Percentiles rank a stretch among this genome's conserved stretches.
Conservation (phyloP, 108 stramenopile species). For the Cylindrotheca fusiformis region DNA sequence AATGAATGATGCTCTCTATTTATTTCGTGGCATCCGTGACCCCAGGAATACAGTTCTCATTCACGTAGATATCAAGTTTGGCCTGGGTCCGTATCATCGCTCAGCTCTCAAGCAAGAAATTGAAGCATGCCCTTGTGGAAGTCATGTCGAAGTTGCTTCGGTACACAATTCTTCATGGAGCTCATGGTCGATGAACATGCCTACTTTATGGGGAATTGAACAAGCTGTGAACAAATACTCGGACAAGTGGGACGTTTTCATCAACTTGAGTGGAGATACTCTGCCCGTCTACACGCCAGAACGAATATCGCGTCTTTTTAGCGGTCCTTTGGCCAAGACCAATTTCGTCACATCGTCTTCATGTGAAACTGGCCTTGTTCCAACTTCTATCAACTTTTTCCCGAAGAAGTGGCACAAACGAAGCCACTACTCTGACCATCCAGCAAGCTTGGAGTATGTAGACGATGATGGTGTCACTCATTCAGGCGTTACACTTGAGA, state of each 20-base stretch:
- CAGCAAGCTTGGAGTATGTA: constrained; percentile 39
- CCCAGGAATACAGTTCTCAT: constrained; percentile 64
- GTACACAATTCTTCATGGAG: constrained; percentile 61
- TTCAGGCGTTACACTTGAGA: constrained; percentile 28
- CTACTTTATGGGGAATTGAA: constrained; percentile 82
- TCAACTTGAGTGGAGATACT: constrained; percentile 83
- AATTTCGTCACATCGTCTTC: constrained; percentile 83
- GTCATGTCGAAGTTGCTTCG: constrained; percentile 35
- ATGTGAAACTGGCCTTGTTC: constrained; percentile 78
- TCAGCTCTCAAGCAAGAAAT: constrained; percentile 53
- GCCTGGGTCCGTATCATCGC: constrained; percentile 33
- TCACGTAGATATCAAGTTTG: constrained; percentile 76
- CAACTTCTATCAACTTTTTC: constrained; percentile 68
- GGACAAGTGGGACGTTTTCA: constrained; percentile 75
- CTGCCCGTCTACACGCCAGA: constrained; percentile 65
- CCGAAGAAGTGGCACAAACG: constrained; percentile 86
- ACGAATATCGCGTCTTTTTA: constrained; percentile 55
- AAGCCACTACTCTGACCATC: constrained; percentile 59
- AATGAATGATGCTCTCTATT: constrained; percentile 54
- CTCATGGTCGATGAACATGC: constrained; percentile 86
- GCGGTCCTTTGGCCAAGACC: constrained; percentile 51
- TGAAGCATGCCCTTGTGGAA: constrained; percentile 54
- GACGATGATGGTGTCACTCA: constrained; percentile 43
- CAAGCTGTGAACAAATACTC: constrained; percentile 28
- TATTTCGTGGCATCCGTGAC: constrained; percentile 70